Evolutionary conservation across 768 basidiomycete genomes (phyloP).

Genomic region (Tricholoma sp.): DNA sequence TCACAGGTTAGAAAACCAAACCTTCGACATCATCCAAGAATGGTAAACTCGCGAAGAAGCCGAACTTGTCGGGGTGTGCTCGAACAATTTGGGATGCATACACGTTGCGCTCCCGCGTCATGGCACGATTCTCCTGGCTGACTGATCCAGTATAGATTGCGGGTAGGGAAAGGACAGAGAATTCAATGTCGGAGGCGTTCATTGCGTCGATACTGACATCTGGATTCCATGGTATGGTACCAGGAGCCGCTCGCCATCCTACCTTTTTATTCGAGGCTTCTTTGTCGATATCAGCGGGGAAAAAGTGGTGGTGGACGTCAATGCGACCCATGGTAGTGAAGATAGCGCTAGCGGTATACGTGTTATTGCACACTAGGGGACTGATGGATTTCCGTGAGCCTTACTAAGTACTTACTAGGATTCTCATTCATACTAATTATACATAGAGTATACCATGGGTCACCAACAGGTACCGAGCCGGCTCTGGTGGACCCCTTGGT

Average conservation of each 20-base stretch:
- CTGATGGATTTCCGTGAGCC: no score
- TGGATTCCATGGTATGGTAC: conserved; percentile 62
- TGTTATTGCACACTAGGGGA: no score
- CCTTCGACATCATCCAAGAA: conserved; percentile 60
- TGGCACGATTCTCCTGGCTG: conserved; percentile 33
- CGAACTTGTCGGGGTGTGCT: conserved; percentile 51
- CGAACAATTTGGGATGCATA: conserved; percentile 43
- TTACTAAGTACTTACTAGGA: no score
- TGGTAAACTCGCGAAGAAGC: conserved; percentile 66
- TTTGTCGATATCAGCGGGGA: conserved; percentile 50
- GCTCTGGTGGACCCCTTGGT: no score
- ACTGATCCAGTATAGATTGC: conserved; percentile 39
- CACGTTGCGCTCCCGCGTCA: conserved; percentile 43
- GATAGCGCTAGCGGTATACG: no score
- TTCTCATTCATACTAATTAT: no score
- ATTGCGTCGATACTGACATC: conserved; percentile 56
- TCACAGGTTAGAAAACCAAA: conserved; percentile 13
- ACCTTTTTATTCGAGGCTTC: conserved; percentile 35
- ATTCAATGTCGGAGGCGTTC: conserved; percentile 52
- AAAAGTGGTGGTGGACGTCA: conserved; percentile 79
- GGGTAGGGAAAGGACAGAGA: conserved; percentile 65
- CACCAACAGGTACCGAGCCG: no score
- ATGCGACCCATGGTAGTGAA: conserved; percentile 25
- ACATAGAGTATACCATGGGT: no score
- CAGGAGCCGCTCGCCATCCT: conserved; percentile 61